Evolutionary conservation across 306 rosid genomes (phyloP).

Genomic region (Cajanus cajan): DNA sequence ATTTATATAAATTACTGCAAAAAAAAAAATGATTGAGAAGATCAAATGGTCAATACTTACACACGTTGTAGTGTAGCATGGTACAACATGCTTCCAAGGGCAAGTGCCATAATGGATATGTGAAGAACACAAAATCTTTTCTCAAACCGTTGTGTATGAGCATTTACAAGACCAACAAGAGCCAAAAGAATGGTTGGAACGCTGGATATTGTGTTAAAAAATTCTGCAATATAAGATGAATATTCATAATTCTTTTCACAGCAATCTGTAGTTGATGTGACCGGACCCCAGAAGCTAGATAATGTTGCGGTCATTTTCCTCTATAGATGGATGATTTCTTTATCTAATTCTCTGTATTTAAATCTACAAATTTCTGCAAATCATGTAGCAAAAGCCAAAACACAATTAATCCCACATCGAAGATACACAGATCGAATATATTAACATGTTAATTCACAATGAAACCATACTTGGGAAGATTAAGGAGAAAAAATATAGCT

Average conservation of each 20-base stretch:
- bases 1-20: neutral
- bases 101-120: slow-evolving; percentile 82
- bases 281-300: slow-evolving; percentile 93
- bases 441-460: slow-evolving; percentile 7
- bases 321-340: slow-evolving; percentile 9
- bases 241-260: slow-evolving; percentile 77
- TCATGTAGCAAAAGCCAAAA: slow-evolving; percentile 32
- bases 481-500: slow-evolving; percentile 13
- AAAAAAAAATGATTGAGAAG: neutral
- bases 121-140: slow-evolving; percentile 92
- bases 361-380: slow-evolving; percentile 42
- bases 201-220: slow-evolving; percentile 83
- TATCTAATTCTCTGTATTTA: slow-evolving; percentile 18
- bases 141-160: slow-evolving; percentile 82
- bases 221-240: slow-evolving; percentile 87
- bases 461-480: slow-evolving; percentile 27
- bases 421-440: neutral
- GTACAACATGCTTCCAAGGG: slow-evolving; percentile 87
- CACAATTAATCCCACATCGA: neutral
- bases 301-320: slow-evolving; percentile 63
- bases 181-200: slow-evolving; percentile 85
- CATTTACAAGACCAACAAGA: slow-evolving; percentile 81
- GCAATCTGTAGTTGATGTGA: slow-evolving; percentile 76
- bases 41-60: slow-evolving; percentile 50
- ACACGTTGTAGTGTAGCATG: slow-evolving; percentile 83